phyloP scores from a whole-genome alignment of 495 filamentous ascomycete species.

The Xylaria palmicola region DNA sequence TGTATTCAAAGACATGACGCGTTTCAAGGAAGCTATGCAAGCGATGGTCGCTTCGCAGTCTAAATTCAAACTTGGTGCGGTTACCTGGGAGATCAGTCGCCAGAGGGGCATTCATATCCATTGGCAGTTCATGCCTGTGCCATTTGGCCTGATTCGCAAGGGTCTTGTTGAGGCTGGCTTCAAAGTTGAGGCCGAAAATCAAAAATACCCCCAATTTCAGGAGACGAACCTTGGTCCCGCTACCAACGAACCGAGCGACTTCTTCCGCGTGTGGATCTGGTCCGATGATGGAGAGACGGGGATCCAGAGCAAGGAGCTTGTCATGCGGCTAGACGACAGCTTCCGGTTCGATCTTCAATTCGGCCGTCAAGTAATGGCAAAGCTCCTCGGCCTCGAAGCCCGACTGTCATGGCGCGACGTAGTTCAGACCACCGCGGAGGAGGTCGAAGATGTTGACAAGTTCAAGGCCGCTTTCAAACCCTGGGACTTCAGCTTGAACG shows the following conservation, averaged over 20 bases:
- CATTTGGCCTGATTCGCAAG: constrained; percentile 58
- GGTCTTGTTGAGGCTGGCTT: constrained; percentile 81
- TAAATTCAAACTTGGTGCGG: constrained; percentile 63
- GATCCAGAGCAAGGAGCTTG: constrained; percentile 46
- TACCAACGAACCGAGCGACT: constrained; percentile 59
- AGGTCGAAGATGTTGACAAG: constrained; percentile 71
- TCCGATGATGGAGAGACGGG: constrained; percentile 44
- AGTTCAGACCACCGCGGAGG: constrained; percentile 71
- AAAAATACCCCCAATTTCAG: constrained; percentile 60
- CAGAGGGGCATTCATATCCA: constrained; percentile 77
- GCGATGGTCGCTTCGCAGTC: constrained; percentile 60
- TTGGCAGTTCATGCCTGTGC: constrained; percentile 91
- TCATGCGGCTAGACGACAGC: constrained; percentile 46
- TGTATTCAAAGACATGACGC: constrained; percentile 75
- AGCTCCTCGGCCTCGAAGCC: constrained; percentile 73
- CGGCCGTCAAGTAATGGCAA: constrained; percentile 79
- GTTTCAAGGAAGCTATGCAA: constrained; percentile 71
- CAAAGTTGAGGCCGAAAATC: constrained; percentile 77
- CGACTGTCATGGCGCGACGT: constrained; percentile 81
- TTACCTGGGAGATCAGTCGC: constrained; percentile 89
- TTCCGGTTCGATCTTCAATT: constrained; percentile 61
- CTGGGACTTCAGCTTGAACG: constrained; percentile 68
- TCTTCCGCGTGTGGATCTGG: constrained; percentile 85
- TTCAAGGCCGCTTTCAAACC: constrained; percentile 84
- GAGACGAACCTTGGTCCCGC: constrained; percentile 33